phyloP scores from a whole-genome alignment of 139 green algal species.

The Chlorella ohadii region DNA sequence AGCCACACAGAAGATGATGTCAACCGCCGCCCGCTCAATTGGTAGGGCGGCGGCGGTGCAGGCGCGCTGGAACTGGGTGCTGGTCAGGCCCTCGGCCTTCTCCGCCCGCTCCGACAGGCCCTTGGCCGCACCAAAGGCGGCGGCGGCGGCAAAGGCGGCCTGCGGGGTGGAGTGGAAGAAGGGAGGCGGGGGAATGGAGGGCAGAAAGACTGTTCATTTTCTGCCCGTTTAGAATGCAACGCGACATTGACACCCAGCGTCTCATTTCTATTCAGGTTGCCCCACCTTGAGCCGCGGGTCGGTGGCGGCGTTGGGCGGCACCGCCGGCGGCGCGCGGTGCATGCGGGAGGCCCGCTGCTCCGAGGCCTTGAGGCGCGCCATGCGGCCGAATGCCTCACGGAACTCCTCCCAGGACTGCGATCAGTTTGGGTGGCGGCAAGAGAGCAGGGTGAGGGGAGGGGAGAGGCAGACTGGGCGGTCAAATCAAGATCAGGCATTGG shows the following conservation, averaged over 20 bases:
- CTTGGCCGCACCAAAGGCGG: not conserved
- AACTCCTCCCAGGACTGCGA: not conserved
- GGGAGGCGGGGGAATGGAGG: too few relatives aligned
- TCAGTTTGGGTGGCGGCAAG: too few relatives aligned
- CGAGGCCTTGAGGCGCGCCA: not conserved
- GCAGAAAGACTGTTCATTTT: too few relatives aligned
- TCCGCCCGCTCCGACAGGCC: not conserved
- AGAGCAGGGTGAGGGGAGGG: too few relatives aligned
- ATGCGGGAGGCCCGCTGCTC: not conserved
- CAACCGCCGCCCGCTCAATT: not conserved
- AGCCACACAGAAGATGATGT: not conserved
- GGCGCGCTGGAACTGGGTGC: slow-evolving; percentile 1
- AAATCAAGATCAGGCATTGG: too few relatives aligned
- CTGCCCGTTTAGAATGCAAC: too few relatives aligned
- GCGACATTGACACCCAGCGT: too few relatives aligned
- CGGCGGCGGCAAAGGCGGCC: not conserved
- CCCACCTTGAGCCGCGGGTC: not conserved
- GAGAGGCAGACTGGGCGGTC: too few relatives aligned
- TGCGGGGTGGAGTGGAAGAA: not conserved
- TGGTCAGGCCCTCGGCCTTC: not conserved
- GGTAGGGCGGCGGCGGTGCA: not conserved
- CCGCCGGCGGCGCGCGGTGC: not conserved
- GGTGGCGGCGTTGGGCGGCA: not conserved
- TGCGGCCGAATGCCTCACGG: not conserved
- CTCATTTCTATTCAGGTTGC: too few relatives aligned